Base-by-base conservation (phyloP, 176 grass and related monocot species). In the Paspalum vaginatum region DNA sequence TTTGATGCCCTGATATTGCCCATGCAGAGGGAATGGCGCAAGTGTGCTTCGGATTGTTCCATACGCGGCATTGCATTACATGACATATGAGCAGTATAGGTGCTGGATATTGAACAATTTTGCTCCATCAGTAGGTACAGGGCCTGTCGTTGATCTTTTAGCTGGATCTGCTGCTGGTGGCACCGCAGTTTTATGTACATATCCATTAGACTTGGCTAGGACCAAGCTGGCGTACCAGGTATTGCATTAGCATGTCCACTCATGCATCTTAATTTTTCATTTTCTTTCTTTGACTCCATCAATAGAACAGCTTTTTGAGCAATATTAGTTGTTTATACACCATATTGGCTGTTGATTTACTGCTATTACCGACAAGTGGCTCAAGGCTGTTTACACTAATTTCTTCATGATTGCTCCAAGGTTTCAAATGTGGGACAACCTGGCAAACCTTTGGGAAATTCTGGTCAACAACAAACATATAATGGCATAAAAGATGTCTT, bases 141-240 rank as follows among this genome's bases (percentile, higher is more conserved):
- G 95, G 57, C 86, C 95, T 65, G 73, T 91, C 45, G 92, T 98
- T 57, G 95, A 98, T 94, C 92, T 98, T 43, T 85, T 98, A 56
- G 92, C 95, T 72, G 95, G 95, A 54, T 98, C 95, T 58, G 88
- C 92, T 73, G 89, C 95, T 47, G 95, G 95, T 78, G 92, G 95
- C 11, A 98, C 92, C 81, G 95, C 95, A 72, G 95, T 98, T 91
- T 75, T 93, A 21, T 98, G 90, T 89, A 98, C 95, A 25, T 98
- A 98, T 70, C 95, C 92, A 53, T 87, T 98, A 76, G 92, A 98
- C 78, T 87, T 98, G 81, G 95, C 79, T 73, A 89, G 95, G 73
- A 95, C 92, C 59, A 98, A 95, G 73, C 88, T 98, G 72, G 92
- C 90, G 69, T 98, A 93, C 75, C 95, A 98, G 92, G 95, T 98